Conservation (phyloP, 2,329 filamentous ascomycete species). For the Immersiporthe knoxdaviesiana region DNA sequence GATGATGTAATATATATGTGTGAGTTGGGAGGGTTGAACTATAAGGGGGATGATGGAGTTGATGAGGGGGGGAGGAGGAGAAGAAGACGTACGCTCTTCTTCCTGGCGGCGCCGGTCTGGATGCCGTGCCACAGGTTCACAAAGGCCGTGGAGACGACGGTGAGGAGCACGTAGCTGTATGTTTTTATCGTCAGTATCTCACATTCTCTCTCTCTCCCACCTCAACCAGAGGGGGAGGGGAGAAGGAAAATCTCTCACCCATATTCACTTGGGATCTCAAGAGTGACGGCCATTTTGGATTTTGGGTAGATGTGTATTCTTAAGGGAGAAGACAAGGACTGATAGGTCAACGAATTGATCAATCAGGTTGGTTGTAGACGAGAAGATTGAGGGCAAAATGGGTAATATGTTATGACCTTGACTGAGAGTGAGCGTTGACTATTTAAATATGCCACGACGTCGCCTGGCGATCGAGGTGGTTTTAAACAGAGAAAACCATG, state of each 20-base stretch:
- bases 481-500: background rate
- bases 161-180: constrained; percentile 63
- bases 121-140: constrained; percentile 57
- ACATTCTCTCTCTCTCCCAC: background rate
- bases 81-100: constrained; percentile 41
- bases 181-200: background rate
- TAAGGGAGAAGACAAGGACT: background rate
- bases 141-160: constrained; percentile 60
- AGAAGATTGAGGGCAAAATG: background rate
- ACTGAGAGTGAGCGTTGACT: background rate
- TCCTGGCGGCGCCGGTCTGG: constrained; percentile 54
- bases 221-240: background rate
- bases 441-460: background rate
- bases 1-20: background rate
- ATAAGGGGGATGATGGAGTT: background rate
- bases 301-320: background rate
- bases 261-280: constrained; percentile 54
- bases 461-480: background rate
- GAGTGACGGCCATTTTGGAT: constrained; percentile 43
- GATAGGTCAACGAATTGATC: background rate
- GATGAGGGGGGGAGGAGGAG: background rate
- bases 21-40: background rate
- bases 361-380: background rate
- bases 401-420: background rate
- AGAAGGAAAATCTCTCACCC: constrained; percentile 45